Conservation (phyloP, 305 asterid genomes). For the Fraxinus latifolia region DNA sequence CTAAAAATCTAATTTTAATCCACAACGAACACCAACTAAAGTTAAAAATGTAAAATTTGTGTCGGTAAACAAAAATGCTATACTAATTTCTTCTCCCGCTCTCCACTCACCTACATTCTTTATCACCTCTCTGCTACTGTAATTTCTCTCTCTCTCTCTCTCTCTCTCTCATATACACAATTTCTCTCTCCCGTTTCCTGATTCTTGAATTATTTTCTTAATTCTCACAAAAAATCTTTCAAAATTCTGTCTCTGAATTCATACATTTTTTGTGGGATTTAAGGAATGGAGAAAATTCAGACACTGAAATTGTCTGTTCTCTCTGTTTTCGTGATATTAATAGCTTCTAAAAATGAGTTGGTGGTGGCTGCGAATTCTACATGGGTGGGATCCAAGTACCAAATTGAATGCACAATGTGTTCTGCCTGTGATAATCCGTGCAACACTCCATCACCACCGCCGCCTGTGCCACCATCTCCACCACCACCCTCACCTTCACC, state of each 20-base stretch:
- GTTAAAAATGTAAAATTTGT: slow-evolving; percentile 25
- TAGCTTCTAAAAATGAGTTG: slow-evolving; percentile 24
- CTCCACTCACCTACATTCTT: not conserved
- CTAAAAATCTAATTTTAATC: too few relatives aligned
- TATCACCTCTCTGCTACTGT: not conserved
- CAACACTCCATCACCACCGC: slow-evolving; percentile 51
- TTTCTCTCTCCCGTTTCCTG: not conserved
- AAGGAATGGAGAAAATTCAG: slow-evolving; percentile 37
- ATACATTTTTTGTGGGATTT: slow-evolving; percentile 1
- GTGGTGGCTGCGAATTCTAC: slow-evolving; percentile 25
- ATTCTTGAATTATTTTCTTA: not conserved
- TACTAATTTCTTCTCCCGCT: not conserved
- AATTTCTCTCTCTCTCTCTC: not conserved
- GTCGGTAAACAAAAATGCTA: slow-evolving; percentile 38
- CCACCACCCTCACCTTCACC: slow-evolving; percentile 36
- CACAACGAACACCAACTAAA: too few relatives aligned
- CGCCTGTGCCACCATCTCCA: slow-evolving; percentile 33
- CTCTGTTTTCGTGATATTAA: slow-evolving; percentile 2
- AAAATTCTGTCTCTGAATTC: not conserved
- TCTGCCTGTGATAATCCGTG: slow-evolving; percentile 89
- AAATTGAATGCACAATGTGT: slow-evolving; percentile 91
- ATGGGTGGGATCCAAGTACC: slow-evolving; percentile 88
- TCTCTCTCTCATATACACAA: not conserved
- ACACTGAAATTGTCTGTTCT: slow-evolving; percentile 22
- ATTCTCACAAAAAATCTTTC: not conserved